Conservation (phyloP, 306 rosid species). For the Malus sylvestris region DNA sequence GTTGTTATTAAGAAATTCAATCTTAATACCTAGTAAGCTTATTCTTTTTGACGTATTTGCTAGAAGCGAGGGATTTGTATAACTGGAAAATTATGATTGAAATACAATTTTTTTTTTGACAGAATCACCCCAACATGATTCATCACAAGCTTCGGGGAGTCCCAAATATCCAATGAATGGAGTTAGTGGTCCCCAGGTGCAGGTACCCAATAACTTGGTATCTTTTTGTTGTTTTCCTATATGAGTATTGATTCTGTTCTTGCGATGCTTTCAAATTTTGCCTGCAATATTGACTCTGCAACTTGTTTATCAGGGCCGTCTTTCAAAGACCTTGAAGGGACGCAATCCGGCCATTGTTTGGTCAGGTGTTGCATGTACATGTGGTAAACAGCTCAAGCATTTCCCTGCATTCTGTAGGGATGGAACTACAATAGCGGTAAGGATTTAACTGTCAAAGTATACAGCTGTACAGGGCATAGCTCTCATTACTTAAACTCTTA, state of each 20-base stretch:
- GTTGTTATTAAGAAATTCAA: not conserved
- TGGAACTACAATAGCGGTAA: constrained; percentile 80
- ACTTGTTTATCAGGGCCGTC: constrained; percentile 42
- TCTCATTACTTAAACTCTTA: not conserved
- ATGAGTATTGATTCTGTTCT: not conserved
- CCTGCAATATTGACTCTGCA: not conserved
- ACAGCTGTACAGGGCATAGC: not conserved
- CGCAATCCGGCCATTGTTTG: constrained; percentile 71
- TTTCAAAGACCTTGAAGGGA: constrained; percentile 47
- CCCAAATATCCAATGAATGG: constrained; percentile 31
- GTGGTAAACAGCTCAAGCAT: constrained; percentile 94
- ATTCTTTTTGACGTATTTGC: not conserved
- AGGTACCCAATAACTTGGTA: constrained; percentile 43
- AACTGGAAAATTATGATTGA: not conserved
- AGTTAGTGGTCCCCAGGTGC: constrained; percentile 28
- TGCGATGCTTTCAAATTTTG: constrained; percentile 13
- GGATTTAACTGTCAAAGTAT: constrained; percentile 18
- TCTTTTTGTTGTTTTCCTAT: not conserved
- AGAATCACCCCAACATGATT: constrained; percentile 44
- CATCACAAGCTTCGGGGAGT: constrained; percentile 33
- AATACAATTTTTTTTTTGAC: constrained; percentile 5
- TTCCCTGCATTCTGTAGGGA: constrained; percentile 76
- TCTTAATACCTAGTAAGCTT: not conserved
- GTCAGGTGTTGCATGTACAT: constrained; percentile 90
- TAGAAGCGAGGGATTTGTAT: not conserved